Evolutionary conservation across 768 basidiomycete species (phyloP), one percentile per base, ranked within the genome.

Genomic region (Kwoniella sp.): DNA sequence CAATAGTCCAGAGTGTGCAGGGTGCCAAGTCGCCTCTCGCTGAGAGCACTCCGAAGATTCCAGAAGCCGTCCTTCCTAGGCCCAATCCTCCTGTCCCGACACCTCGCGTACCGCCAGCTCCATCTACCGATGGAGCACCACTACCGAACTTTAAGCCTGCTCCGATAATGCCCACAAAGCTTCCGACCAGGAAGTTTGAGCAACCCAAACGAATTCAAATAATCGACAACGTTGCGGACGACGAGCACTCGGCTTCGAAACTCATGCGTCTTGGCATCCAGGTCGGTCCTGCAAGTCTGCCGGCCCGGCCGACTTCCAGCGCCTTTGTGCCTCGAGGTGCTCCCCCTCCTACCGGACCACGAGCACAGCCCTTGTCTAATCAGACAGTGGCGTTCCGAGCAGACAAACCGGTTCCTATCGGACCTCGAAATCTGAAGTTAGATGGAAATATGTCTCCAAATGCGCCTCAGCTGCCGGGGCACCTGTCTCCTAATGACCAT

Each of bases 171-270:
- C 17, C 41, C 20, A 7, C 41, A 7, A 45, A 45, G 17, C 41
- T 45, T 45, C 41, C 41, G 50, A 54, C 28, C 41, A 50, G 38
- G 37, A 61, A 64, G 31, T 70, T 67, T 47, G 56, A 60, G 13
- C 69, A 70, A 34, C 69, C 69, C 4, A 63, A 55, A 20, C 34
- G 52, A n/a, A 62, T 69, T 12, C 53, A 65, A 37, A 58, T 58
- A 11, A 23, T 58, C 2, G 58, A 61, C 29, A 38, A 30, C 15
- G 30, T 12, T 12, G 48, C 41, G 34, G 59, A 25, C 37, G 41
- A 11, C 23, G 13, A 37, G 20, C 31, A 38, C 12, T 12, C 22
- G 29, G 60, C 20, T 29, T 29, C 34, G 3, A 53, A 45, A n/a
- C 12, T 30, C 41, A 45, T 1, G 31, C 9, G n/a, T 23, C 28